Conservation (phyloP, 768 basidiomycete genomes). For the Mycena venus region DNA sequence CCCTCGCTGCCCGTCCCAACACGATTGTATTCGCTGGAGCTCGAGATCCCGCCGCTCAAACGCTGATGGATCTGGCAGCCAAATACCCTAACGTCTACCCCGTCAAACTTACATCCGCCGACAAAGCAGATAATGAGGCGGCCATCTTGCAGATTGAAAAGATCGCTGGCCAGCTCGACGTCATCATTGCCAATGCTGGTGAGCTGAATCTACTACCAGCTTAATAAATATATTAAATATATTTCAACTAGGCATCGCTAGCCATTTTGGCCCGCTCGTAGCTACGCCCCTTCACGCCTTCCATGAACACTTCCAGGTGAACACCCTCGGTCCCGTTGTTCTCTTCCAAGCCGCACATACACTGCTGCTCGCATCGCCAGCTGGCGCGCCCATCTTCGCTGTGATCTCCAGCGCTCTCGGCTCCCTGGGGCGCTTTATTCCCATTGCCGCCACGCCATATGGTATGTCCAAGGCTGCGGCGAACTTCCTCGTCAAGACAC, state of each 20-base stretch:
- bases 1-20: background rate
- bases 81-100: background rate
- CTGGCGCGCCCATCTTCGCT: background rate
- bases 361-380: background rate
- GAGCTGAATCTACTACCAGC: background rate
- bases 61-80: background rate
- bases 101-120: background rate
- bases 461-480: constrained; percentile 7
- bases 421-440: background rate
- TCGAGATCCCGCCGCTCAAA: background rate
- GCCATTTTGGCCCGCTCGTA: background rate
- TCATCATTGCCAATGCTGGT: background rate
- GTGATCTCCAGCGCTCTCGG: background rate
- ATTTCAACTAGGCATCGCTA: background rate
- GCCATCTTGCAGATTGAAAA: background rate
- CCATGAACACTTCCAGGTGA: background rate
- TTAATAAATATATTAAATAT: background rate
- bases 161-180: background rate
- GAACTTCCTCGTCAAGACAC: constrained; percentile 8
- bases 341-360: background rate
- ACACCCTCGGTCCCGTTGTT: background rate
- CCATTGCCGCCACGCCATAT: background rate
- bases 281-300: background rate
- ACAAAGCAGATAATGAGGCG: background rate
- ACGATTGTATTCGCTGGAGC: background rate